These are phyloP conservation scores for Fragaria nilgerrensis DNA, from an alignment of 306 rosid species.

Conservation along the genomic window DNA sequence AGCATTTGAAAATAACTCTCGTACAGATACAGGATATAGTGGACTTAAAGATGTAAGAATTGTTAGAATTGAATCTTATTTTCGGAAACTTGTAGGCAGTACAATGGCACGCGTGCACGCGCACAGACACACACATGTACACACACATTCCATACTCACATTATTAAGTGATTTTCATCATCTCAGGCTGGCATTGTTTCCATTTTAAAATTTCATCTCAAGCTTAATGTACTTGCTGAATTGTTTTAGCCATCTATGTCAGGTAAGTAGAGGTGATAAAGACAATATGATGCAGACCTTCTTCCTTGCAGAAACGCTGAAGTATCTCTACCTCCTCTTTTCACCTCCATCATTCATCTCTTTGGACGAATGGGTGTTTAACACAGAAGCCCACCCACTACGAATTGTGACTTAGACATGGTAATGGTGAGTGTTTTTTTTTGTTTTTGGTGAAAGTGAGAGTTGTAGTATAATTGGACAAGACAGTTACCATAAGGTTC, in stretches of 20 bases:
- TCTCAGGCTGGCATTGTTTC: background rate
- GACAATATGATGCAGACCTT: slow-evolving; percentile 68
- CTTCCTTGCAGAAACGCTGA: slow-evolving; percentile 67
- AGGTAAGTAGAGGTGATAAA: slow-evolving; percentile 47
- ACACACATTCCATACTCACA: background rate
- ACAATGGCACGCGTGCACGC: background rate
- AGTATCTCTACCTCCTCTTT: slow-evolving; percentile 63
- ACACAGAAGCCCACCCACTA: slow-evolving; percentile 68
- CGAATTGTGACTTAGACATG: slow-evolving; percentile 31
- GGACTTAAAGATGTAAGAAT: slow-evolving; percentile 72
- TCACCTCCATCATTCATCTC: slow-evolving; percentile 56
- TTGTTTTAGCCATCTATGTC: background rate
- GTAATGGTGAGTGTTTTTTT: background rate
- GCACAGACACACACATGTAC: background rate
- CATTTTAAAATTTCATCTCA: slow-evolving; percentile 4
- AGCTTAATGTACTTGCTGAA: background rate
- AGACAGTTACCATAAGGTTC: slow-evolving; percentile 32
- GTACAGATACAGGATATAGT: slow-evolving; percentile 59
- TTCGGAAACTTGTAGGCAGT: background rate
- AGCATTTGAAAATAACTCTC: slow-evolving; percentile 75
- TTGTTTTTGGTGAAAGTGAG: background rate
- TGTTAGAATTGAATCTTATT: background rate
- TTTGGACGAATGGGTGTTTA: slow-evolving; percentile 65
- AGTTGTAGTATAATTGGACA: slow-evolving; percentile 9
- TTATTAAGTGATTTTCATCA: background rate